phyloP scores from a whole-genome alignment of 2,329 filamentous ascomycete species.

The Colletotrichum eleusines region DNA sequence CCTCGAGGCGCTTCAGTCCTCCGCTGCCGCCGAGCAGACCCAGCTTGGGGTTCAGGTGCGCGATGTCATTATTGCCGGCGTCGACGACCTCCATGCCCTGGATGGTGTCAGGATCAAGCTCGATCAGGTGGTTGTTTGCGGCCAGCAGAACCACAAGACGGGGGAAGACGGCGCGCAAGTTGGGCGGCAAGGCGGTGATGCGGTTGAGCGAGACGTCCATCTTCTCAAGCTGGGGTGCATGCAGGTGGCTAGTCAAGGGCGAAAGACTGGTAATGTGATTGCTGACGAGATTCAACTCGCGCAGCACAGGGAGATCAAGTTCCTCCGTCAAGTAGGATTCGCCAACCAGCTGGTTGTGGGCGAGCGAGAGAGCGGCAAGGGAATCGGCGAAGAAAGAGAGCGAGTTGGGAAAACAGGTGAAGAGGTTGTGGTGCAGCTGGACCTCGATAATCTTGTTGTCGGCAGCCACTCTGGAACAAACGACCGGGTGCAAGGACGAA shows the following conservation, averaged over 20 bases:
- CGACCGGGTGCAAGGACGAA: constrained; percentile 68
- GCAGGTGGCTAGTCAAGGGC: constrained; percentile 73
- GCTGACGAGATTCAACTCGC: constrained; percentile 79
- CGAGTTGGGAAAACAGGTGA: constrained; percentile 76
- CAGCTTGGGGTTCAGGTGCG: constrained; percentile 82
- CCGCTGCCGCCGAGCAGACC: constrained; percentile 78
- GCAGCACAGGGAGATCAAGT: constrained; percentile 78
- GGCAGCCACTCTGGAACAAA: constrained; percentile 67
- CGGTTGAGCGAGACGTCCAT: constrained; percentile 88
- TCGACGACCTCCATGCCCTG: constrained; percentile 82
- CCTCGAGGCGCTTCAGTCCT: constrained; percentile 75
- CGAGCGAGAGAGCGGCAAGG: constrained; percentile 78
- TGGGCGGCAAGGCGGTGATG: constrained; percentile 74
- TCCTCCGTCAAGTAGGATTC: constrained; percentile 74
- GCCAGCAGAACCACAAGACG: constrained; percentile 77
- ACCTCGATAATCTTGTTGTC: constrained; percentile 67
- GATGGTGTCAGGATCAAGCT: constrained; percentile 79
- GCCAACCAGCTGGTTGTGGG: constrained; percentile 78
- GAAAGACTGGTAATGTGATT: constrained; percentile 80
- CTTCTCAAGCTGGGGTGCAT: constrained; percentile 80
- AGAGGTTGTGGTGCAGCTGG: constrained; percentile 81
- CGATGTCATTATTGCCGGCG: constrained; percentile 87
- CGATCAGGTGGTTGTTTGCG: constrained; percentile 82
- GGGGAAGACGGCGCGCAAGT: constrained; percentile 76
- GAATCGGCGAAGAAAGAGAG: constrained; percentile 78